Evolutionary conservation across 2,329 filamentous ascomycete species (phyloP).

Genomic region (Pleoardoris graminearum): DNA sequence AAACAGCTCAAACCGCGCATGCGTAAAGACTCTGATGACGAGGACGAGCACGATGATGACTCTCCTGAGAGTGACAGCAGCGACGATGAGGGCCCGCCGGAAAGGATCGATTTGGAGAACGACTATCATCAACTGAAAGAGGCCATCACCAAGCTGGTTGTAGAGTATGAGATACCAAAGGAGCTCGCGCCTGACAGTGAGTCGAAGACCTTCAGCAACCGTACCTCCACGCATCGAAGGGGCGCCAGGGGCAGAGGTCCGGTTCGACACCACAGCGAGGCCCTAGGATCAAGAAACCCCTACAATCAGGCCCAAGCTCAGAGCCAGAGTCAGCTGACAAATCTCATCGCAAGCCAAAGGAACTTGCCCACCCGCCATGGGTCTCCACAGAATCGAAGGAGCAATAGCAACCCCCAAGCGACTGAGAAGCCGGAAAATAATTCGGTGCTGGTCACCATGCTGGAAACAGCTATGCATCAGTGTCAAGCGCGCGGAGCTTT

Average conservation of each 20-base stretch:
- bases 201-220: conserved; percentile 70
- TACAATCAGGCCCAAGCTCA: conserved; percentile 37
- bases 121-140: conserved; percentile 81
- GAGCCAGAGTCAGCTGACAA: conserved; percentile 44
- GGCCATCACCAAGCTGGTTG: conserved; percentile 77
- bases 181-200: conserved; percentile 63
- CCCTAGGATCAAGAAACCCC: conserved; percentile 57
- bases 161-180: conserved; percentile 79
- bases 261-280: conserved; percentile 33
- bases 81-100: conserved; percentile 49
- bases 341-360: conserved; percentile 44
- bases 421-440: conserved; percentile 44
- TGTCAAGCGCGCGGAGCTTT: conserved; percentile 81
- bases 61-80: conserved; percentile 56
- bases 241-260: conserved; percentile 33
- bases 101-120: conserved; percentile 66
- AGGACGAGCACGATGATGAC: conserved; percentile 64
- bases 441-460: conserved; percentile 68
- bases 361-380: conserved; percentile 40
- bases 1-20: conserved; percentile 70
- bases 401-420: conserved; percentile 46
- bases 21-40: conserved; percentile 70
- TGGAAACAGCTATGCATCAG: conserved; percentile 74
- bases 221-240: conserved; percentile 57
- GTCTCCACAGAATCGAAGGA: conserved; percentile 44